Percentiles rank a stretch among this genome's conserved stretches.
phyloP scores from a whole-genome alignment of 495 filamentous ascomycete species.

The Peziza echinospora region DNA sequence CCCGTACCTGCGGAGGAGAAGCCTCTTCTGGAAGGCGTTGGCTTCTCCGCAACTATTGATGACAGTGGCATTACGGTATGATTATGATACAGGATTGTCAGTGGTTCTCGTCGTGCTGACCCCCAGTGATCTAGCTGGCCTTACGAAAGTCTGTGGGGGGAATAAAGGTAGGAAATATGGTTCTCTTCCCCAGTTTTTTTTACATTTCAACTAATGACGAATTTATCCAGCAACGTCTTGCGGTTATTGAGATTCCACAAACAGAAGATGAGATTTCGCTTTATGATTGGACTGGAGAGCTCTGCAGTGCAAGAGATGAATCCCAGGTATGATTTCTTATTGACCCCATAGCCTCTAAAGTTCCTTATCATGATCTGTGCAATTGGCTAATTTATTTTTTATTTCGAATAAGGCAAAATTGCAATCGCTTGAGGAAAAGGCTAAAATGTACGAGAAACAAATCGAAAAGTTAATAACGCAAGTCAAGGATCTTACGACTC shows the following conservation, averaged over 20 bases:
- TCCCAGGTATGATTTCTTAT: constrained; percentile 2
- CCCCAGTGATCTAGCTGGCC: constrained; percentile 7
- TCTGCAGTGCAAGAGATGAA: constrained; percentile 5
- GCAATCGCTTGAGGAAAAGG: constrained; percentile 5
- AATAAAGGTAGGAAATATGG: constrained; percentile 8
- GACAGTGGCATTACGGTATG: constrained; percentile 7
- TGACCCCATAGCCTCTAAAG: not conserved
- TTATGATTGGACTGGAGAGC: constrained; percentile 16
- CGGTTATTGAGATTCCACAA: constrained; percentile 12
- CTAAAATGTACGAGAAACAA: constrained; percentile 18
- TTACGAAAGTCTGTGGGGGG: constrained; percentile 15
- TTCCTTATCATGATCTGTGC: too few relatives aligned
- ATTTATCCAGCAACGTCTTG: constrained; percentile 7
- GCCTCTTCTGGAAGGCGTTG: constrained; percentile 7
- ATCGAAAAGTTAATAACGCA: constrained; percentile 26
- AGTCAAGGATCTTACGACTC: constrained; percentile 26
- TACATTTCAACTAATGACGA: not conserved
- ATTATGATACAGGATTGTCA: too few relatives aligned
- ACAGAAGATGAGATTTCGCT: constrained; percentile 14
- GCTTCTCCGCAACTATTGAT: constrained; percentile 11
- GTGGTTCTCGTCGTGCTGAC: too few relatives aligned
- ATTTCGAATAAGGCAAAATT: too few relatives aligned
- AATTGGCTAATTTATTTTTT: too few relatives aligned
- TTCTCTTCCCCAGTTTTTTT: not conserved
- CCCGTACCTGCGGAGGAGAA: constrained; percentile 1